Evolutionary conservation across 2,329 filamentous ascomycete species (phyloP), one percentile per base, ranked within the genome.

Genomic region (Cladosporium sp.): DNA sequence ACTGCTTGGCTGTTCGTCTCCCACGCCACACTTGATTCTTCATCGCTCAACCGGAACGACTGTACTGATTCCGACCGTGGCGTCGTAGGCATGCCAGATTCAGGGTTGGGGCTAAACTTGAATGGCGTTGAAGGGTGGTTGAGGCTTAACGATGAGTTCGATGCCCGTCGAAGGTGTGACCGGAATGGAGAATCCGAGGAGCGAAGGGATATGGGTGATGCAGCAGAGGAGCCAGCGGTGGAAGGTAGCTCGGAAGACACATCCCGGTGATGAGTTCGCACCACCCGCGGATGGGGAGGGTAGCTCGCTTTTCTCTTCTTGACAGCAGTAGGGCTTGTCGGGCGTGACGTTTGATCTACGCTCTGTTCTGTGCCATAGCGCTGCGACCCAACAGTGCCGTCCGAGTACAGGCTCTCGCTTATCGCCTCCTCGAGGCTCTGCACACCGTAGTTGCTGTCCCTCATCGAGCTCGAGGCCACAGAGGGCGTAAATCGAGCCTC

Each of bases 1-100:
- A 87, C 75, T 3, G 81, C 83, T 70, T 88, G 86, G 68, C 83
- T 87, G 30, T 78, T 80, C 57, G 78, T 78, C 46, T 87, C 87
- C 68, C 88, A 85, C 8, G 80, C 78, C 11, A 82, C 77, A 53
- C 76, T 76, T 18, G 80, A 81, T 61, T 85, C 83, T 71, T 86
- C 81, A 72, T 89, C 86, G n/a, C 85, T 83, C 21, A 85, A 79
- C 65, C 82, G 81, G 64, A 87, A 78, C 0, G 86, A 89, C 54
- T 83, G 83, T n/a, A 85, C 80, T 7, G 86, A 87, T 3, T 79
- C 79, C 4, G 86, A 88, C 67, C 85, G 86, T 1, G 87, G 87
- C 60, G 86, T 88, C 72, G 84, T 85, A 2, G 85, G 82, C 43
- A 86, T 76, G 13, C 80, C 84, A 2, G 81, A 83, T 2, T 79